phyloP scores from a whole-genome alignment of 2,329 filamentous ascomycete species.

The Cordyceps sp. region DNA sequence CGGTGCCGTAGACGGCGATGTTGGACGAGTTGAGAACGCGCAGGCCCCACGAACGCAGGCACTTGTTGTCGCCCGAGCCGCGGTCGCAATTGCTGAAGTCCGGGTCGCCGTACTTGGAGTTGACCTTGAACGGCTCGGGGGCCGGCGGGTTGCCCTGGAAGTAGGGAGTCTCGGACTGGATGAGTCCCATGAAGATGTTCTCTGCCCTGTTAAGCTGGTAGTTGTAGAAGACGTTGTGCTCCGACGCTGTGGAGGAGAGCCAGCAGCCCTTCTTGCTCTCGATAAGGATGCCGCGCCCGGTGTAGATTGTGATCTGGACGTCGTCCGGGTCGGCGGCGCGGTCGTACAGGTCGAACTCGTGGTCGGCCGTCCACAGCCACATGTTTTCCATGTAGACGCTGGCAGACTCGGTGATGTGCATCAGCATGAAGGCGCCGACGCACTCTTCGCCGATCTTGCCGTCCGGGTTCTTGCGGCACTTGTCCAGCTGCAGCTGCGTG shows the following conservation, averaged over 20 bases:
- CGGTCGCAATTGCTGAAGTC: conserved; percentile 52
- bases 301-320: conserved; percentile 75
- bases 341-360: conserved; percentile 58
- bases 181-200: conserved; percentile 66
- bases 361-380: conserved; percentile 84
- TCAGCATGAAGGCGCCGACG: conserved; percentile 54
- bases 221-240: conserved; percentile 58
- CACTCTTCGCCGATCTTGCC: conserved; percentile 48
- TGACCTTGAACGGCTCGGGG: conserved; percentile 39
- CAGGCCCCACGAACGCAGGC: conserved; percentile 64
- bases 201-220: conserved; percentile 68
- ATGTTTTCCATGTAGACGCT: conserved; percentile 74
- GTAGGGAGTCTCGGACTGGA: conserved; percentile 83
- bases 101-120: conserved; percentile 46
- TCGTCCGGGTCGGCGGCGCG: conserved; percentile 29
- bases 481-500: conserved; percentile 64
- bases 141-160: conserved; percentile 73
- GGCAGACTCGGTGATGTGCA: conserved; percentile 44
- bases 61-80: conserved; percentile 22
- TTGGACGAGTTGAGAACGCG: conserved; percentile 51
- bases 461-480: conserved; percentile 61
- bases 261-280: conserved; percentile 62
- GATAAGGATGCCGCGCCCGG: conserved; percentile 67
- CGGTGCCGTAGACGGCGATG: conserved; percentile 54
- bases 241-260: conserved; percentile 62